A percentile compares a stretch with the other conserved stretches of the same genome.
phyloP scores from a whole-genome alignment of 352 stramenopile species.

The Saprolegnia parasitica region DNA sequence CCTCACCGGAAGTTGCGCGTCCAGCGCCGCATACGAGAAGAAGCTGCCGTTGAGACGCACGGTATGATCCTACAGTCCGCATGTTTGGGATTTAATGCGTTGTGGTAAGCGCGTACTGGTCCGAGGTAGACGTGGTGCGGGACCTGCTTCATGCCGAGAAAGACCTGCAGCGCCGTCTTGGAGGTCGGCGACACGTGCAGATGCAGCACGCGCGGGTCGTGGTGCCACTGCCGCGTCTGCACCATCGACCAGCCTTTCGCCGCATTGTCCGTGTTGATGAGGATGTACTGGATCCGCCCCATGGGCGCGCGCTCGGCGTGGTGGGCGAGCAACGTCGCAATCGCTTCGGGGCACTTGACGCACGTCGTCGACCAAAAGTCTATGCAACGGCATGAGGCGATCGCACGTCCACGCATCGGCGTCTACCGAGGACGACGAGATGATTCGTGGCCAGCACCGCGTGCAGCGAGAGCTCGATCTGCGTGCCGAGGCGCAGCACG shows the following conservation, averaged over 20 bases:
- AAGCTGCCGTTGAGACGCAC: slow-evolving; percentile 7
- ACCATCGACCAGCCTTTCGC: slow-evolving; percentile 10
- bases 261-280: slow-evolving; percentile 20
- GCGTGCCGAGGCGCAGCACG: not conserved
- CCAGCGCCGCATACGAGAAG: not conserved
- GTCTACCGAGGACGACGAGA: not conserved
- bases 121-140: slow-evolving; percentile 19
- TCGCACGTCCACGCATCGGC: too few relatives aligned
- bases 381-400: too few relatives aligned
- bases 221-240: not conserved
- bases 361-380: not conserved
- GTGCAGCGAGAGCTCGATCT: not conserved
- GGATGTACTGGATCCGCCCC: slow-evolving; percentile 12
- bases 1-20: not conserved
- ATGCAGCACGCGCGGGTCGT: slow-evolving; percentile 1
- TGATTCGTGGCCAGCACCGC: not conserved
- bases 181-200: not conserved
- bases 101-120: not conserved
- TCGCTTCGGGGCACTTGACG: slow-evolving; percentile 15
- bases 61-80: not conserved
- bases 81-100: not conserved
- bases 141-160: slow-evolving; percentile 23
- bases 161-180: slow-evolving; percentile 9
- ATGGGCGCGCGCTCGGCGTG: not conserved
- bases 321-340: slow-evolving; percentile 10